phyloP scores from a whole-genome alignment of 768 basidiomycete genomes.

The Cyclocybe cylindracea region DNA sequence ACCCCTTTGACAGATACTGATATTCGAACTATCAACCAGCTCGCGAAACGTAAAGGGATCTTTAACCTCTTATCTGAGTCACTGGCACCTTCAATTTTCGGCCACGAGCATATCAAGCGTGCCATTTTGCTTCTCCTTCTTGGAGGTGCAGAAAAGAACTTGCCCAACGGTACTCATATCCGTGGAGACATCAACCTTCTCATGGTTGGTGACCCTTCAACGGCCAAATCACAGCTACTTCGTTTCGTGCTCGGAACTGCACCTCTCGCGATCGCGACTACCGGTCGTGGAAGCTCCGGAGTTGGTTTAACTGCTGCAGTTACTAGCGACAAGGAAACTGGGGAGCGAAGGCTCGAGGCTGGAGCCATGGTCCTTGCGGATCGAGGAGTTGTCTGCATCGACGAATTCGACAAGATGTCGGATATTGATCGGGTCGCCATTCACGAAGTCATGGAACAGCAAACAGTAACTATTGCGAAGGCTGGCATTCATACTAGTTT shows the following conservation, averaged over 20 bases:
- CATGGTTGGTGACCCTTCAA: constrained; percentile 99
- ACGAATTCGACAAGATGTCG: constrained; percentile 99
- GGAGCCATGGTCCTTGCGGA: constrained; percentile 99
- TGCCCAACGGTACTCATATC: constrained; percentile 96
- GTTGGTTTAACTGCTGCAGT: constrained; percentile 99
- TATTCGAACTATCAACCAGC: constrained; percentile 94
- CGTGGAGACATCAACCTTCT: constrained; percentile 99
- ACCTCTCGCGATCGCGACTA: constrained; percentile 96
- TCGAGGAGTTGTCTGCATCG: constrained; percentile 98
- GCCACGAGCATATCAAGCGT: constrained; percentile 94
- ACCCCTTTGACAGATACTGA: constrained; percentile 90
- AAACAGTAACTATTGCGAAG: constrained; percentile 99
- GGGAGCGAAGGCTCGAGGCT: constrained; percentile 94
- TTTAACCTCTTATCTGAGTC: constrained; percentile 91
- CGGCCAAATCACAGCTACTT: constrained; percentile 94
- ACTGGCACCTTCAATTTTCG: constrained; percentile 96
- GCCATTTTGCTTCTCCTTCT: constrained; percentile 91
- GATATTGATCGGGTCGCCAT: constrained; percentile 98
- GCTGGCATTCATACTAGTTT: constrained; percentile 98
- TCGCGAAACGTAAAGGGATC: constrained; percentile 84
- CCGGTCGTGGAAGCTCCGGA: constrained; percentile 96
- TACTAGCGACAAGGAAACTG: constrained; percentile 97
- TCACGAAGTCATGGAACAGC: constrained; percentile 99
- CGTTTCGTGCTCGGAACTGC: constrained; percentile 96
- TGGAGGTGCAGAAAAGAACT: constrained; percentile 96